Base-by-base conservation (phyloP, 2,329 filamentous ascomycete genomes). In the Pleoardoris graminearum region DNA sequence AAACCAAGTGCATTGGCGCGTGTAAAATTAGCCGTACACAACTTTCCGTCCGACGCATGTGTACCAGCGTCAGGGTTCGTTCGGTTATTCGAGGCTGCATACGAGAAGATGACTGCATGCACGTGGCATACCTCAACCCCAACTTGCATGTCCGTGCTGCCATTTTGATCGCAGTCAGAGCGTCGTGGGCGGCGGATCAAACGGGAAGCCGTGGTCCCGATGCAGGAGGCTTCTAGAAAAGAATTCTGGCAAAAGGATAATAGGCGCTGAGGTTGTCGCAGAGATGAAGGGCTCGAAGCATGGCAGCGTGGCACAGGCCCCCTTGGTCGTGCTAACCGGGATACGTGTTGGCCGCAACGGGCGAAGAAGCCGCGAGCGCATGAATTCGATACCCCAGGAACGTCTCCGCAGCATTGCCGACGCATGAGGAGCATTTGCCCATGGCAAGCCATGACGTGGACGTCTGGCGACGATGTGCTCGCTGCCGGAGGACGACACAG, bases 1-100 rank as follows among this genome's bases (percentile, higher is more conserved):
- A 33, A 17, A 14, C 82, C 77, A 54, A 84, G 78, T 7, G 82
- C 80, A 11, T 82, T 16, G 22, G 32, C 16, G n/a, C 14, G 17
- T 4, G 23, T 52, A 43, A 52, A 36, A 52, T 52, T 52, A 38
- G 50, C 33, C 11, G 11, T 41, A 33, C 17, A 36, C 32, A 45
- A n/a, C 36, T 27, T 27, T 45, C 41, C 41, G 50, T 39, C 17
- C 32, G 12, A 42, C 45, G 32, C 21, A 35, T 25, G 17, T 23
- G n/a, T 23, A 37, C 12, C 19, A 23, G 37, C 35, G 12, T 4
- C 33, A 42, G 36, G 47, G 47, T 19, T 27, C 47, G n/a, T n/a
- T 37, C 14, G 4, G 19, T 35, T 22, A 25, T 32, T 14, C 22
- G n/a, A 35, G 16, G 39, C n/a, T 30, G 29, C 37, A 38, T 25